These are phyloP conservation scores for Monosporascus sp. DNA, from an alignment of 2,329 filamentous ascomycete species.

Conservation along the genomic window DNA sequence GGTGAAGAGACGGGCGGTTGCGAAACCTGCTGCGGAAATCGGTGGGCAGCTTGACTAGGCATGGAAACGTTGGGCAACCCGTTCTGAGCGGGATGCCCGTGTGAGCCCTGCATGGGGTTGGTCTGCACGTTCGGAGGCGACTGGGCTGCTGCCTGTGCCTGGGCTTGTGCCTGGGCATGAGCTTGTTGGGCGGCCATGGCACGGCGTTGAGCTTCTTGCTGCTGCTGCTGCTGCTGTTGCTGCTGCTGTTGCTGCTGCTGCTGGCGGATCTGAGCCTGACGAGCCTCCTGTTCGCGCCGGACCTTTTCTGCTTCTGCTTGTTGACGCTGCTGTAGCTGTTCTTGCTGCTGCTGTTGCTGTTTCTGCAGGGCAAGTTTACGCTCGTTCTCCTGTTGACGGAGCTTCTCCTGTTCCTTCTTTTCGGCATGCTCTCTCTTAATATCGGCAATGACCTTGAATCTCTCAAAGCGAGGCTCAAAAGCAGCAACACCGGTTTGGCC, in stretches of 20 bases:
- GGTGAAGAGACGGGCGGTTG: constrained; percentile 66
- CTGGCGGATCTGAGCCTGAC: neutral
- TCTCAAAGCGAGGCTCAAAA: constrained; percentile 82
- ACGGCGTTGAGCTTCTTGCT: constrained; percentile 22
- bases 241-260: constrained; percentile 10
- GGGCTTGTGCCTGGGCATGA: constrained; percentile 22
- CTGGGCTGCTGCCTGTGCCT: constrained; percentile 25
- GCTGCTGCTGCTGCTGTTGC: constrained; percentile 25
- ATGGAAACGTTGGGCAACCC: constrained; percentile 37
- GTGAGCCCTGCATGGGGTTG: constrained; percentile 34
- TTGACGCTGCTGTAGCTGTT: constrained; percentile 33
- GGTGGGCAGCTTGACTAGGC: constrained; percentile 36
- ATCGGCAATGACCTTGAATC: constrained; percentile 85
- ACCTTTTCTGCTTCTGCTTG: constrained; percentile 29
- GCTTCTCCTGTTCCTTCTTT: constrained; percentile 70
- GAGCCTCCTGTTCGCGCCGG: constrained; percentile 9
- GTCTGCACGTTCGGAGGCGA: constrained; percentile 22
- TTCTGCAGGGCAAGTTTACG: constrained; percentile 43
- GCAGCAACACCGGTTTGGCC: constrained; percentile 63
- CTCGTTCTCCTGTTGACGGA: constrained; percentile 57
- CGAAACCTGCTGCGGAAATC: constrained; percentile 51
- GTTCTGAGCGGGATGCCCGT: constrained; percentile 38
- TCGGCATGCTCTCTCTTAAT: constrained; percentile 76
- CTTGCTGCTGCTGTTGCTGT: constrained; percentile 40
- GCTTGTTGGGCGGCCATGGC: constrained; percentile 12